Evolutionary conservation across 23 red algal genomes (phyloP).

Genomic region (Gracilaria caudata): DNA sequence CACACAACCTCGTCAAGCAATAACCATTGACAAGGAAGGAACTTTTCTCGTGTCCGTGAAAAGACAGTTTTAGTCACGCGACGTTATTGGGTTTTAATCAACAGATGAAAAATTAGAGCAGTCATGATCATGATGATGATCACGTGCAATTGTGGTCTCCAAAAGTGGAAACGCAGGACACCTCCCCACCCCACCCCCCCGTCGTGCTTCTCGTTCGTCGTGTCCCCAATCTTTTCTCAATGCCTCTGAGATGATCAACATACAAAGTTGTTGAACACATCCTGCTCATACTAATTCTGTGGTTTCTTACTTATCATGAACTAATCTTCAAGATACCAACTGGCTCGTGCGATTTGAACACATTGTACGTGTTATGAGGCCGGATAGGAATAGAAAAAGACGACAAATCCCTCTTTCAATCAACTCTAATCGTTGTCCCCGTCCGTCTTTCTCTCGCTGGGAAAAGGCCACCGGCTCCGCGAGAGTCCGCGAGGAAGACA

Average conservation of each 20-base stretch:
- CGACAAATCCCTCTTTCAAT: background rate
- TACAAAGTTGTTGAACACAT: background rate
- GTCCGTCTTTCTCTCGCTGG: background rate
- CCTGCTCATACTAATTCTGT: background rate
- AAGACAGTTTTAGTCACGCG: conserved; percentile 1
- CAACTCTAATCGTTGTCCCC: background rate
- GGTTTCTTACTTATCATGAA: background rate
- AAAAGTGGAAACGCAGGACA: background rate
- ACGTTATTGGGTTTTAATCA: conserved; percentile 13
- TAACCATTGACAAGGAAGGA: no score
- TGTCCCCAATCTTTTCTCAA: background rate
- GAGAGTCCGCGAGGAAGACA: background rate
- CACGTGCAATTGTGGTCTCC: background rate
- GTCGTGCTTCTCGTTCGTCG: background rate
- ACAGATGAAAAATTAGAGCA: background rate
- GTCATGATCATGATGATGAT: background rate
- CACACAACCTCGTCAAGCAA: no score
- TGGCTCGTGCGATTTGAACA: background rate
- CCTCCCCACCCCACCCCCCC: no score
- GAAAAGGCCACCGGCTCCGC: background rate
- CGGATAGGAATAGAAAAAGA: background rate
- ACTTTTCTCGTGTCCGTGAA: no score
- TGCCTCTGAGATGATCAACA: background rate
- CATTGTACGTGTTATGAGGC: background rate
- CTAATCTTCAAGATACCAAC: background rate